phyloP scores from a whole-genome alignment of 257 asterid species.

The Nicotiana benthamiana region DNA sequence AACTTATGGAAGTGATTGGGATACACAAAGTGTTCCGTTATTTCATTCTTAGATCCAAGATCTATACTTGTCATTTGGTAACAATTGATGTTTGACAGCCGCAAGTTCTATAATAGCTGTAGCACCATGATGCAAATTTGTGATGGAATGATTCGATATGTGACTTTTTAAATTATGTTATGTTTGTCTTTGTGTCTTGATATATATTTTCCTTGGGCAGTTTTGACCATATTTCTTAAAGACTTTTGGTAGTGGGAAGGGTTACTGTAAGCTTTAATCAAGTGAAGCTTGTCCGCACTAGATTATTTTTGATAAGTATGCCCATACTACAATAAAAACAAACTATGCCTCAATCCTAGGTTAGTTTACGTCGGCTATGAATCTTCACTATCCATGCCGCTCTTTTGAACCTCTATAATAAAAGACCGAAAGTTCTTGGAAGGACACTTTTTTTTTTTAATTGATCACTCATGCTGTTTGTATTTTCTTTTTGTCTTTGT shows the following conservation, averaged over 20 bases:
- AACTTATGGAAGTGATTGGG: not conserved
- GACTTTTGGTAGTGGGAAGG: not conserved
- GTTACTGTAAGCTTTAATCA: not conserved
- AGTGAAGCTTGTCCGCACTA: not conserved
- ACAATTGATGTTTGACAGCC: not conserved
- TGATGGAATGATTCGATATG: not conserved
- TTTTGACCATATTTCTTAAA: not conserved
- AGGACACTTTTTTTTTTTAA: not conserved
- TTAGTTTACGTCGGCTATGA: too few relatives aligned
- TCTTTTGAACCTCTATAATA: too few relatives aligned
- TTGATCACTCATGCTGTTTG: not conserved
- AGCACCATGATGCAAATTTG: not conserved
- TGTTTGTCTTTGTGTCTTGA: not conserved
- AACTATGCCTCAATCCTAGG: too few relatives aligned
- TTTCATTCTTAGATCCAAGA: not conserved
- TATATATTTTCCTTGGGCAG: not conserved
- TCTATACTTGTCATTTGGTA: not conserved
- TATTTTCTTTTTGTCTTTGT: not conserved
- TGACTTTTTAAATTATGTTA: not conserved
- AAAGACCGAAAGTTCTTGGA: not conserved
- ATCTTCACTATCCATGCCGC: too few relatives aligned
- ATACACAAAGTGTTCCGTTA: not conserved
- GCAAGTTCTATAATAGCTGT: not conserved
- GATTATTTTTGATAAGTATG: not conserved
- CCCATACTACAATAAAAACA: too few relatives aligned